Base-by-base conservation (phyloP, 1,284 basidiomycete species). In the Ganoderma lucidum region DNA sequence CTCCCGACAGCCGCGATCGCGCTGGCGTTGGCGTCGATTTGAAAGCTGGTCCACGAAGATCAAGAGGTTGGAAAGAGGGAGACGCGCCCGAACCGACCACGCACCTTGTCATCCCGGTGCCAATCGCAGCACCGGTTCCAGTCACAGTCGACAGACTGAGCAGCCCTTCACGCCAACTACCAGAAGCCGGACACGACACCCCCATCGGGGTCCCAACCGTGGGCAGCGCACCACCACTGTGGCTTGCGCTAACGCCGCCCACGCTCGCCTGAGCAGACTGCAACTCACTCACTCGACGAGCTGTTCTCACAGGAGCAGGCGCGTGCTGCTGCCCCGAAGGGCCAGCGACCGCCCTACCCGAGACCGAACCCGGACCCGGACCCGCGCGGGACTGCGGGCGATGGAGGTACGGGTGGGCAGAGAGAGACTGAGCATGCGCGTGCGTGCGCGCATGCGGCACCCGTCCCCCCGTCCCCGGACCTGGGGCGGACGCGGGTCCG, bases 351-450 rank as follows among this genome's bases (percentile, higher is more conserved):
- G n/a, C 58, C 23, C 39, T 19, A 28, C 64, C 65, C 66, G 66
- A 56, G 45, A 23, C 23, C 23, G 23, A 23, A 23, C 63, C 68
- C 66, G 71, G 69, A 55, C 70, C 75, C 66, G 72, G 71, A 67
- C 67, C 70, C 42, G 71, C 71, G 64, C 68, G 70, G 56, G 76
- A 73, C 65, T 72, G 72, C 15, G 76, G 75, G 30, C 78, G 78
- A 58, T 72, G 74, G 17, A 19, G 44, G 67, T 80, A 80, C 62
- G 78, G 78, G 67, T 80, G 78, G 51, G 74, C 71, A 51, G 45
- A 48, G 45, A 48, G 45, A 48, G 65, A 42, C 67, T 76, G 74
- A 66, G 65, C 65, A 56, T 70, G 69, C 65, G 66, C 66, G 42
- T 70, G 68, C 65, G 69, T 45, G 45, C 74, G 75, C 60, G 69